Evolutionary conservation across 176 grass and related monocot species (phyloP).

Genomic region (Microstegium vimineum): DNA sequence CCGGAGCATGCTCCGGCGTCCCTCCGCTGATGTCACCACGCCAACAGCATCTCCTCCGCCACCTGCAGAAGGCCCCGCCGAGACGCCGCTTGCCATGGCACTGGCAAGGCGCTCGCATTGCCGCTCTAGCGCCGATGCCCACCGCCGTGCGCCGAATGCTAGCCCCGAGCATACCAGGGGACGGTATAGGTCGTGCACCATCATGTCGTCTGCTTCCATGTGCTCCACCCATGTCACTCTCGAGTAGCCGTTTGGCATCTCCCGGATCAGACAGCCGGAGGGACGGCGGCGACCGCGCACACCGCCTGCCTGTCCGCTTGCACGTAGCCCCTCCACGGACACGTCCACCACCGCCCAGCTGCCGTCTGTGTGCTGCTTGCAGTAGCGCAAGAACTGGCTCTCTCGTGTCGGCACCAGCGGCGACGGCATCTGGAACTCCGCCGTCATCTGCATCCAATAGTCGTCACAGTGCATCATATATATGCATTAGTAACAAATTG

Average conservation of each 20-base stretch:
- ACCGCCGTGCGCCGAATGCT: conserved; percentile 74
- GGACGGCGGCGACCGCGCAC: conserved; percentile 52
- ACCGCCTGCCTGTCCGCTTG: not conserved
- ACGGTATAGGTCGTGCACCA: conserved; percentile 69
- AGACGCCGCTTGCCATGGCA: conserved; percentile 39
- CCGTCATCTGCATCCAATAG: conserved; percentile 54
- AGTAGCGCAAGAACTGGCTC: conserved; percentile 77
- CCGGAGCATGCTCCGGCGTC: conserved; percentile 69
- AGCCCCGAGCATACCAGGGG: conserved; percentile 65
- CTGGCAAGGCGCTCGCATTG: conserved; percentile 78
- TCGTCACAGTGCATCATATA: not conserved
- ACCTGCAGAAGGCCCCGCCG: not conserved
- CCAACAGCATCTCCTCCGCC: conserved; percentile 12
- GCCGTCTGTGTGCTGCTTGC: conserved; percentile 72
- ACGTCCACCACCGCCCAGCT: conserved; percentile 87
- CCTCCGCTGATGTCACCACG: conserved; percentile 61
- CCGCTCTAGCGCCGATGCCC: conserved; percentile 61
- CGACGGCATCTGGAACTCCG: conserved; percentile 79
- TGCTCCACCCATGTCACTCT: conserved; percentile 95
- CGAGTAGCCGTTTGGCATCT: conserved; percentile 83
- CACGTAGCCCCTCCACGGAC: conserved; percentile 56
- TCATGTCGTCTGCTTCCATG: conserved; percentile 58
- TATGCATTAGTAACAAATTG: not conserved
- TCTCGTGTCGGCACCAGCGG: conserved; percentile 78
- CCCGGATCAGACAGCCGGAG: conserved; percentile 79